Evolutionary conservation across 2,329 filamentous ascomycete species (phyloP).

Genomic region (Chaetomiaceae sp.): DNA sequence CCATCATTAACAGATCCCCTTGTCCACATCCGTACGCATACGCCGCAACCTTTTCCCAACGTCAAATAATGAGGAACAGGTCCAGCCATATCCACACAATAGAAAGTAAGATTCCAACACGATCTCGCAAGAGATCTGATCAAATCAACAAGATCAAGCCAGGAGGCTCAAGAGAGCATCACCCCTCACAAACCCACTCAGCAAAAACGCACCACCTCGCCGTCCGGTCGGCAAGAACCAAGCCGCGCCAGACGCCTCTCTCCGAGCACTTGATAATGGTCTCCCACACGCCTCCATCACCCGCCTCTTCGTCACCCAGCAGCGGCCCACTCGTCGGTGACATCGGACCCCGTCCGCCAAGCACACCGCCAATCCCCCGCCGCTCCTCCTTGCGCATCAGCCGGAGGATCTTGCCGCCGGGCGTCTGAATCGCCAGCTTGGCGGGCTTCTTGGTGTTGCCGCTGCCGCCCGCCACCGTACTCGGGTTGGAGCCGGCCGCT

Average conservation of each 20-base stretch:
- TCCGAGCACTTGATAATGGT: slow-evolving; percentile 89
- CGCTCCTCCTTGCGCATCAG: slow-evolving; percentile 76
- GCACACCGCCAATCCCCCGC: slow-evolving; percentile 47
- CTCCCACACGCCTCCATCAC: slow-evolving; percentile 76
- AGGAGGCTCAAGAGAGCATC: neutral
- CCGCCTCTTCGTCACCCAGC: slow-evolving; percentile 50
- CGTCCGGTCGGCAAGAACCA: slow-evolving; percentile 78
- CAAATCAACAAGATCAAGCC: neutral
- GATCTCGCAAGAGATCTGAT: too few relatives aligned
- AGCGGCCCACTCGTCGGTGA: neutral
- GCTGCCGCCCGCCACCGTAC: slow-evolving; percentile 39
- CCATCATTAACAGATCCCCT: neutral
- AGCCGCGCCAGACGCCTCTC: slow-evolving; percentile 71
- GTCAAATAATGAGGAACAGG: neutral
- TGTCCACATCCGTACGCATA: neutral
- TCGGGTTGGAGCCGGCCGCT: slow-evolving; percentile 54
- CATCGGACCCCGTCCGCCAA: slow-evolving; percentile 26
- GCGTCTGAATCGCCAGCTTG: slow-evolving; percentile 91
- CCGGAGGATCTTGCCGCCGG: slow-evolving; percentile 88
- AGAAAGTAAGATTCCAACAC: neutral
- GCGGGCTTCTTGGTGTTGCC: slow-evolving; percentile 72
- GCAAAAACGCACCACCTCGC: slow-evolving; percentile 91
- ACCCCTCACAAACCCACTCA: slow-evolving; percentile 64
- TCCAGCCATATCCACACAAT: slow-evolving; percentile 1
- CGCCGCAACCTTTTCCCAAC: neutral